Base-by-base conservation (phyloP, 257 asterid species). In the Nicotiana paniculata region DNA sequence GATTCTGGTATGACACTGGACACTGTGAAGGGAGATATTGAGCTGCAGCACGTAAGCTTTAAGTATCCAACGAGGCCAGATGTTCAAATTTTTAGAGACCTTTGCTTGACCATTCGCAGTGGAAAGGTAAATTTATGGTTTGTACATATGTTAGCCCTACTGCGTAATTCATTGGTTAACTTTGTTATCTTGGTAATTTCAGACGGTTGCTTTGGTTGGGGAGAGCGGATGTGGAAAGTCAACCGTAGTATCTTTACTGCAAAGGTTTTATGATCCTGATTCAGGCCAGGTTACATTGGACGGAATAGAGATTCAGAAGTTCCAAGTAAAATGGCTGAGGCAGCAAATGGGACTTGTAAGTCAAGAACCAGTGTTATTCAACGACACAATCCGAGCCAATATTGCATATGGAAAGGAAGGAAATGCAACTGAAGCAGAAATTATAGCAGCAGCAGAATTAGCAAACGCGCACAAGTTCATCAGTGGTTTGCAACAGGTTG, bases 141-240 rank as follows among this genome's bases (percentile, higher is more conserved):
- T 15, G 10, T 11, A 8, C 48, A 43, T 43, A 43, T 43, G 12
- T 72, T 81, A 28, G 26, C 64, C 30, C 2, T 26, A 3, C 69
- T 33, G 18, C 65, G 0, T 9, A 72, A 51, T 39, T 70, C 30
- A 51, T 62, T 11, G 3, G 35, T 26, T 62, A 80, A 80, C 12
- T 11, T 53, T 84, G 84, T 57, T 53, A 35, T 43, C 18, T 15
- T 32, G 61, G 13, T 4, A 81, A 66, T 82, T 83, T 75, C 93
- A 94, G 98, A 91, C 97, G 0, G 92, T 92, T 28, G 99, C 99
- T 64, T 81, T 95, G 83, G 99, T 92, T 35, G 99, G 99, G 55
- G 99, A 95, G 88, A 95, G 99, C 28, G 99, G 99, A 80, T 90
- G 99, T 28, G 97, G 97, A 77, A 95, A 95, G 85, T 95, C 99